A percentile compares a stretch with the other conserved stretches of the same genome.
These are phyloP conservation scores for Thraustotheca clavata DNA, from an alignment of 352 stramenopile species.

Conservation along the genomic window DNA sequence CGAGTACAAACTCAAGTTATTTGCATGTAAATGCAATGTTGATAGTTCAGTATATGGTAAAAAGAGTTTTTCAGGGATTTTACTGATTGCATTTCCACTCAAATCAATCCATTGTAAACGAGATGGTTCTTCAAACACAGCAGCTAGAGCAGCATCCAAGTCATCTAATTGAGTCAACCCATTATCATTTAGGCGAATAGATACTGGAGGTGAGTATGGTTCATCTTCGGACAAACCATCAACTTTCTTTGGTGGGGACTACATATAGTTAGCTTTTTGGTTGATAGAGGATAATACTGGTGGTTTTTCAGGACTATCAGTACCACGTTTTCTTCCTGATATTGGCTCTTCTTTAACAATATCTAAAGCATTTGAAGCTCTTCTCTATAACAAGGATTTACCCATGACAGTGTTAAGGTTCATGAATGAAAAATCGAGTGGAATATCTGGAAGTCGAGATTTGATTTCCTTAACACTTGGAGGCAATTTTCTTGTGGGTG, in stretches of 20 bases:
- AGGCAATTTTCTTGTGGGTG: neutral
- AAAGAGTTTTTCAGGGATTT: conserved; percentile 33
- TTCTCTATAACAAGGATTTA: conserved; percentile 18
- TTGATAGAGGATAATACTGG: neutral
- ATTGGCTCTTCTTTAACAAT: conserved; percentile 54
- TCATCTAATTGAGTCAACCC: conserved; percentile 39
- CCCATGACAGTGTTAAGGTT: conserved; percentile 41
- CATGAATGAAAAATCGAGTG: conserved; percentile 70
- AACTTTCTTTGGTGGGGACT: neutral
- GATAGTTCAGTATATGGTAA: conserved; percentile 40
- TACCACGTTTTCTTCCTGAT: conserved; percentile 33
- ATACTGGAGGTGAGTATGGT: conserved; percentile 23
- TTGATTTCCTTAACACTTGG: conserved; percentile 16
- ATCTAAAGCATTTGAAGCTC: conserved; percentile 24
- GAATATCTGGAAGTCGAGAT: conserved; percentile 21
- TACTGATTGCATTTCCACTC: conserved; percentile 39
- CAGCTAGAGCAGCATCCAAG: conserved; percentile 38
- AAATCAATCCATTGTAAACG: conserved; percentile 59
- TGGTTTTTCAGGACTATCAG: neutral
- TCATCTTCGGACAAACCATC: neutral
- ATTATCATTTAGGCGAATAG: conserved; percentile 61
- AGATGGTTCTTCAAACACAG: conserved; percentile 39
- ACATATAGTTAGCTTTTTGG: conserved; percentile 22
- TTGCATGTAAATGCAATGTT: conserved; percentile 70
- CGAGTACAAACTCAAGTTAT: conserved; percentile 47